Percentiles rank a stretch among this genome's conserved stretches.
phyloP scores from a whole-genome alignment of 2,329 filamentous ascomycete species.

The Endothia cerciana region DNA sequence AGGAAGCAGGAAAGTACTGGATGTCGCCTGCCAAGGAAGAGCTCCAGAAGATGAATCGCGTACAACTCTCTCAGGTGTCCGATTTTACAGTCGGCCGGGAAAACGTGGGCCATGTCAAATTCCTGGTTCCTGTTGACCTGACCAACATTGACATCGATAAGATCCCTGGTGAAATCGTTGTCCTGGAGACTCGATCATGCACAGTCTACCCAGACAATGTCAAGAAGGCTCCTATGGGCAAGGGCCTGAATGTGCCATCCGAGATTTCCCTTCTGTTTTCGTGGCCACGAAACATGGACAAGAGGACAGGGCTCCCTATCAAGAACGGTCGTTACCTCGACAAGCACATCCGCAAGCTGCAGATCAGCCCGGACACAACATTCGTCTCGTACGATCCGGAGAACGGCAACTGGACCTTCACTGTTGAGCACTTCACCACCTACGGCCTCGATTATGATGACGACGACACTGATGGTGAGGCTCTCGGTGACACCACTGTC shows the following conservation, averaged over 20 bases:
- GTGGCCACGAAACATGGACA: slow-evolving; percentile 75
- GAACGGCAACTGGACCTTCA: slow-evolving; percentile 88
- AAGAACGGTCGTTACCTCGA: slow-evolving; percentile 69
- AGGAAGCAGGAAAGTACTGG: slow-evolving; percentile 64
- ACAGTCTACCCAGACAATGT: slow-evolving; percentile 82
- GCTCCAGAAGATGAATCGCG: slow-evolving; percentile 76
- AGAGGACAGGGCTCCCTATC: slow-evolving; percentile 56
- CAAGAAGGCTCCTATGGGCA: slow-evolving; percentile 82
- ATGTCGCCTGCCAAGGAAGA: slow-evolving; percentile 77
- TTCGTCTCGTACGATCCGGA: slow-evolving; percentile 80
- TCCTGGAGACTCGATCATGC: slow-evolving; percentile 75
- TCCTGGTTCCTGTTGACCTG: slow-evolving; percentile 82
- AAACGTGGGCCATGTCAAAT: slow-evolving; percentile 79
- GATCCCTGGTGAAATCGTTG: slow-evolving; percentile 77
- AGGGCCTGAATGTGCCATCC: slow-evolving; percentile 89
- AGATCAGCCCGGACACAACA: slow-evolving; percentile 76
- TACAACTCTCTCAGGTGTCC: slow-evolving; percentile 74
- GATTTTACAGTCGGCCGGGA: slow-evolving; percentile 82
- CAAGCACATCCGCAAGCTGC: slow-evolving; percentile 83
- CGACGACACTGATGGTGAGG: slow-evolving; percentile 67
- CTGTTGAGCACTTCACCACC: slow-evolving; percentile 94
- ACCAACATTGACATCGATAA: slow-evolving; percentile 77
- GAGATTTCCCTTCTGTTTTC: slow-evolving; percentile 89
- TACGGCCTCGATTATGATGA: slow-evolving; percentile 86
- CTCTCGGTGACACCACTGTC: slow-evolving; percentile 43